phyloP scores from a whole-genome alignment of 2,329 filamentous ascomycete species.

The Clarireedia hainanense region DNA sequence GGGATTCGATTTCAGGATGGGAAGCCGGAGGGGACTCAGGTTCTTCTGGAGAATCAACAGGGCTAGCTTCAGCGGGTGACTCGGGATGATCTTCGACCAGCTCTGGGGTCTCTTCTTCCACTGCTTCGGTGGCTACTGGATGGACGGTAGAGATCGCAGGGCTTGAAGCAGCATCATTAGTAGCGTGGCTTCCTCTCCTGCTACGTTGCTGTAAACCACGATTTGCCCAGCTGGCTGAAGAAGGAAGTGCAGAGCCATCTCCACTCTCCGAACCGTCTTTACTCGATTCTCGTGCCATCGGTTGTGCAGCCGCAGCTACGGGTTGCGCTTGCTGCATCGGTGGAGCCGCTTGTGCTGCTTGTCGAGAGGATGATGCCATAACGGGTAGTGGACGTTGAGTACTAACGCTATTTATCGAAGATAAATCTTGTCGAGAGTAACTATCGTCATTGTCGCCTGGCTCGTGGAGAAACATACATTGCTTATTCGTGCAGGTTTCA shows the following conservation, averaged over 20 bases:
- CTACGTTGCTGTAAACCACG: conserved; percentile 54
- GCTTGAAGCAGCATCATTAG: conserved; percentile 73
- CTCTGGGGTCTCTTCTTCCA: conserved; percentile 33
- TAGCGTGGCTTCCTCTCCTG: conserved; percentile 70
- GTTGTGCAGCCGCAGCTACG: conserved; percentile 38
- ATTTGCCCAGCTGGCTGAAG: conserved; percentile 87
- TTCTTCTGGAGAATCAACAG: conserved; percentile 3
- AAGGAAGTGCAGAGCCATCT: conserved; percentile 87
- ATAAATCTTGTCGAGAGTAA: conserved; percentile 89
- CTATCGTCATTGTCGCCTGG: conserved; percentile 97
- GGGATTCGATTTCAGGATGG: conserved; percentile 16
- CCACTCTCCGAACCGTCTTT: conserved; percentile 66
- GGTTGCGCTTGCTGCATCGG: conserved; percentile 28
- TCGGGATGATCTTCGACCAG: conserved; percentile 6
- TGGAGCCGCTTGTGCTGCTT: conserved; percentile 36
- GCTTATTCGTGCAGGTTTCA: conserved; percentile 88
- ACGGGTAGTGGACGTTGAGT: conserved; percentile 60
- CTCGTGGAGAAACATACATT: conserved; percentile 97
- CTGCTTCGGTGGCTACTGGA: conserved; percentile 44
- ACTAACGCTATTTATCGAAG: conserved; percentile 85
- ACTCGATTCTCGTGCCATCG: conserved; percentile 71
- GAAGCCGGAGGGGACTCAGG: conserved; percentile 12
- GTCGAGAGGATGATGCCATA: conserved; percentile 43
- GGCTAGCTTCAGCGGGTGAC: conserved; percentile 8
- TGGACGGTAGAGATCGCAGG: conserved; percentile 61